These are phyloP conservation scores for Coleophoma crateriformis DNA, from an alignment of 2,329 filamentous ascomycete genomes.

Conservation along the genomic window DNA sequence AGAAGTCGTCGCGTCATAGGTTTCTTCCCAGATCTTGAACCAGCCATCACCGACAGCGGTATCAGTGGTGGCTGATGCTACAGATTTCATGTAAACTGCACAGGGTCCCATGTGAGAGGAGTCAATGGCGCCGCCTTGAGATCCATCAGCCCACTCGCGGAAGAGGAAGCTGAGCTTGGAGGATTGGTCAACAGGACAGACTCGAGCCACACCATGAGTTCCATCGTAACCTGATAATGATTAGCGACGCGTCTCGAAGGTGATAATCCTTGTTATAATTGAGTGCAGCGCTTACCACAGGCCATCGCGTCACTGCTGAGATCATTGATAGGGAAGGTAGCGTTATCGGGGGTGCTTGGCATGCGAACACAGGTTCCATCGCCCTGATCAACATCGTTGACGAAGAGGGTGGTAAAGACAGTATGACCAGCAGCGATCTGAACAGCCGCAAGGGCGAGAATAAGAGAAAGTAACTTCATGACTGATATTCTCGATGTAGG, in stretches of 20 bases:
- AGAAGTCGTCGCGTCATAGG: conserved; percentile 48
- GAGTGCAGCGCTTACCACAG: conserved; percentile 49
- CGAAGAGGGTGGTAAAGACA: conserved; percentile 56
- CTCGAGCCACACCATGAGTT: conserved; percentile 39
- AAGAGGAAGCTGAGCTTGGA: conserved; percentile 48
- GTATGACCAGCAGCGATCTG: conserved; percentile 47
- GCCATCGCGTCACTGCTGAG: conserved; percentile 60
- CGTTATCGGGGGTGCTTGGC: conserved; percentile 44
- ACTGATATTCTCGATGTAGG: neutral
- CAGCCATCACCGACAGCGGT: conserved; percentile 60
- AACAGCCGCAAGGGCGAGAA: conserved; percentile 10
- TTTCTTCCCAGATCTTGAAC: conserved; percentile 74
- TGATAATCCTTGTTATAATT: neutral
- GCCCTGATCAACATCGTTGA: conserved; percentile 59
- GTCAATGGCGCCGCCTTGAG: conserved; percentile 51
- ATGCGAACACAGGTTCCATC: conserved; percentile 69
- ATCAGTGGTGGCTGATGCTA: conserved; percentile 46
- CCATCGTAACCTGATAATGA: conserved; percentile 36
- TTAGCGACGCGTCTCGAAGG: no score
- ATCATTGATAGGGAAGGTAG: conserved; percentile 52
- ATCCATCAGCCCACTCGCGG: conserved; percentile 52
- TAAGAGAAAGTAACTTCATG: conserved; percentile 3
- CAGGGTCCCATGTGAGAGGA: conserved; percentile 62
- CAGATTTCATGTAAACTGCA: conserved; percentile 68
- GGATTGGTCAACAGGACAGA: conserved; percentile 29